Evolutionary conservation across 768 basidiomycete genomes (phyloP).

Genomic region (Rickenella mellea): DNA sequence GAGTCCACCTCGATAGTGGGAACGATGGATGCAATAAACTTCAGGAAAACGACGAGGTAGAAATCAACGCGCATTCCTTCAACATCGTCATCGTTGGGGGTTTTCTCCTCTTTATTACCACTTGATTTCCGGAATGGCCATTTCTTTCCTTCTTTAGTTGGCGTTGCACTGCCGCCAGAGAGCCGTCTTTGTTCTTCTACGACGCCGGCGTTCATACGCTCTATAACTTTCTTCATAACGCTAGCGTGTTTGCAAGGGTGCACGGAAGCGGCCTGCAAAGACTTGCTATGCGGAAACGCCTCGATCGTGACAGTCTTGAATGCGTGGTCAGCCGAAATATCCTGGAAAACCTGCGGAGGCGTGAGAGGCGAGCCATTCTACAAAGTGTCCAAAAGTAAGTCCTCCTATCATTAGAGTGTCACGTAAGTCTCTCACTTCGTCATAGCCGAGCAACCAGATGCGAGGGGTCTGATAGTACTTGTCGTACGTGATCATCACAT

Average conservation of each 20-base stretch:
- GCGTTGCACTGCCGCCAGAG: slow-evolving; percentile 18
- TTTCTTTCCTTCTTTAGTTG: slow-evolving; percentile 53
- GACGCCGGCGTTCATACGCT: slow-evolving; percentile 90
- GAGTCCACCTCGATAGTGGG: slow-evolving; percentile 99
- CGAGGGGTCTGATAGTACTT: slow-evolving; percentile 99
- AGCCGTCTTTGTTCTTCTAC: slow-evolving; percentile 71
- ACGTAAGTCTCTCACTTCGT: slow-evolving; percentile 61
- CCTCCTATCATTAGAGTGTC: not conserved
- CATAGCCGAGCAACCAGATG: slow-evolving; percentile 96
- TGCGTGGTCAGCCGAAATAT: slow-evolving; percentile 94
- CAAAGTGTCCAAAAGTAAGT: not conserved
- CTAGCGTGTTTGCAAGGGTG: slow-evolving; percentile 98
- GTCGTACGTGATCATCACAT: slow-evolving; percentile 99
- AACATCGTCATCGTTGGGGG: slow-evolving; percentile 49
- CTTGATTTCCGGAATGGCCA: slow-evolving; percentile 77
- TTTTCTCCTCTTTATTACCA: slow-evolving; percentile 31
- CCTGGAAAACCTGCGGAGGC: slow-evolving; percentile 90
- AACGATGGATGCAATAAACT: slow-evolving; percentile 96
- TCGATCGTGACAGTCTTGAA: slow-evolving; percentile 99
- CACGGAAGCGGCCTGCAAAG: slow-evolving; percentile 83
- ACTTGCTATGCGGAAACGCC: slow-evolving; percentile 87
- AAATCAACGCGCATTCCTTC: slow-evolving; percentile 97
- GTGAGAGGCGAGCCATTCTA: slow-evolving; percentile 86
- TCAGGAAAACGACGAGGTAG: slow-evolving; percentile 96
- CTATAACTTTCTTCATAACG: slow-evolving; percentile 99